These are phyloP conservation scores for Boletus smithii DNA, from an alignment of 1,284 basidiomycete species.

Conservation along the genomic window DNA sequence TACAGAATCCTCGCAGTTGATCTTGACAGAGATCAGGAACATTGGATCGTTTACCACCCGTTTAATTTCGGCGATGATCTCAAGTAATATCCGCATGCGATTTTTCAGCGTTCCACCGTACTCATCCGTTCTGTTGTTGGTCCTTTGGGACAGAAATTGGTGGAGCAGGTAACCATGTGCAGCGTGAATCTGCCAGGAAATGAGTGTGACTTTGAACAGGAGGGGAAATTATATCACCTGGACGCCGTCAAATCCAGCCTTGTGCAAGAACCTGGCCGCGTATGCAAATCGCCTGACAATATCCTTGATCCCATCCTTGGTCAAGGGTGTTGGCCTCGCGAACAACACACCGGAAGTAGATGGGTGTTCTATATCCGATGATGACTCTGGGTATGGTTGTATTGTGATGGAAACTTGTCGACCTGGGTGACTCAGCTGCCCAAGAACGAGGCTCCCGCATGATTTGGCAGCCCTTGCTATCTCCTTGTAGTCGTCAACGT, in stretches of 20 bases:
- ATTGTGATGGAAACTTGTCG: conserved; percentile 37
- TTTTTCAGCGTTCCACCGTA: conserved; percentile 52
- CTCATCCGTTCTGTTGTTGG: conserved; percentile 49
- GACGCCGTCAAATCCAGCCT: conserved; percentile 33
- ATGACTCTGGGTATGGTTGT: conserved; percentile 34
- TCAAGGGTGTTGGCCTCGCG: conserved; percentile 29
- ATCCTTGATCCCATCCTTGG: conserved; percentile 31
- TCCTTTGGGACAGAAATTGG: conserved; percentile 40
- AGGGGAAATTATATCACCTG: conserved; percentile 17
- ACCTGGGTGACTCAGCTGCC: conserved; percentile 33
- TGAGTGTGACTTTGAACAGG: neutral
- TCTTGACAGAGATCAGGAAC: conserved; percentile 47
- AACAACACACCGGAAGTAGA: conserved; percentile 34
- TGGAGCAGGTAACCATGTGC: conserved; percentile 48
- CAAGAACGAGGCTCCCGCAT: conserved; percentile 28
- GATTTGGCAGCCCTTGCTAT: conserved; percentile 33
- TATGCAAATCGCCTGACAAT: conserved; percentile 30
- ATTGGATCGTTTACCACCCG: conserved; percentile 23
- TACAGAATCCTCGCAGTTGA: conserved; percentile 39
- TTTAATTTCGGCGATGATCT: conserved; percentile 39
- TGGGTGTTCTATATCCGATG: conserved; percentile 35
- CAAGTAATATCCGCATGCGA: conserved; percentile 35
- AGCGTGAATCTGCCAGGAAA: conserved; percentile 35
- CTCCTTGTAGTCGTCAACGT: conserved; percentile 22
- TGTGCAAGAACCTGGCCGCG: conserved; percentile 24